Percentiles rank a stretch among this genome's conserved stretches.
These are phyloP conservation scores for Solanum pimpinellifolium DNA, from an alignment of 257 asterid species.

Conservation along the genomic window DNA sequence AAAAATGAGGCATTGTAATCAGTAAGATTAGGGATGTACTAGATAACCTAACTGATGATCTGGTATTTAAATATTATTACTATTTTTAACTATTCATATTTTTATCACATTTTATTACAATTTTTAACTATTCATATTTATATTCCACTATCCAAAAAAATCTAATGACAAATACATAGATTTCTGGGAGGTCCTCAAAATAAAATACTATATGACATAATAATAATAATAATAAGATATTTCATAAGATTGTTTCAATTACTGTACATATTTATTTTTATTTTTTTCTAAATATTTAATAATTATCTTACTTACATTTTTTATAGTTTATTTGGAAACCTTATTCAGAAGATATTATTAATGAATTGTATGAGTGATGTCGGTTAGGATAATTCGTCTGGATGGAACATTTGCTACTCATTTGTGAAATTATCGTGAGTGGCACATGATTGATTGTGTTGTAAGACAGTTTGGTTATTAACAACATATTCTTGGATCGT, in stretches of 20 bases:
- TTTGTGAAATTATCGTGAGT: not conserved
- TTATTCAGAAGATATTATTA: not conserved
- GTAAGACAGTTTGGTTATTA: not conserved
- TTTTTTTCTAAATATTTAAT: too few relatives aligned
- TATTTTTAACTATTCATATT: too few relatives aligned
- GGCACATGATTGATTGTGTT: not conserved
- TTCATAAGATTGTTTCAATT: not conserved
- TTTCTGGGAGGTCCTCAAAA: not conserved
- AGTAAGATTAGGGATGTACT: too few relatives aligned
- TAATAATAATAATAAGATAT: too few relatives aligned
- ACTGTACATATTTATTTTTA: not conserved
- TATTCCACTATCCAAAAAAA: too few relatives aligned
- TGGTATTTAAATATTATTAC: too few relatives aligned
- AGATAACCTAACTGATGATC: too few relatives aligned
- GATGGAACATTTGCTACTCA: too few relatives aligned
- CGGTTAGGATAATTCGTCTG: not conserved
- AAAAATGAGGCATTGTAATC: too few relatives aligned
- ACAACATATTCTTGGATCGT: not conserved
- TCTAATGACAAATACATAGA: too few relatives aligned
- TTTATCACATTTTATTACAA: too few relatives aligned
- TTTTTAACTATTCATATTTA: too few relatives aligned
- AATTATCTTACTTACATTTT: not conserved
- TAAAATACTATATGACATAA: not conserved
- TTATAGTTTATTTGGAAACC: not conserved
- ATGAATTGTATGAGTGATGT: not conserved